Conservation (phyloP, 139 green algal genomes). For the Coccomyxa sp. region DNA sequence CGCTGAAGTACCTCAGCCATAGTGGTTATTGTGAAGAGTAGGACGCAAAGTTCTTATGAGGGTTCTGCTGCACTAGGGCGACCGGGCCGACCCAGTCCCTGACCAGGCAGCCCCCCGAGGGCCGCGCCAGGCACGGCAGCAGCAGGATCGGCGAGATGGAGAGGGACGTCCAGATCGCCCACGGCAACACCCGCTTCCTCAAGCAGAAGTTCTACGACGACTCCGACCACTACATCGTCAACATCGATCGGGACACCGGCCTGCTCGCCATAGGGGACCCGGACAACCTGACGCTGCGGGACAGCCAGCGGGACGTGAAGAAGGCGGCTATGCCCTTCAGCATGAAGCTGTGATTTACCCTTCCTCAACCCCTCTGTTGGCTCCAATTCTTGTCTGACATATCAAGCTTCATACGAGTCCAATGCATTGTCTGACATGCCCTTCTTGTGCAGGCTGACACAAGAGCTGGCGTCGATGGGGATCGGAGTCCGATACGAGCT, state of each 20-base stretch:
- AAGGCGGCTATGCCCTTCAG: neutral
- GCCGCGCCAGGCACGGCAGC: neutral
- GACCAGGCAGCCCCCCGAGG: neutral
- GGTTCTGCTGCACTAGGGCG: neutral
- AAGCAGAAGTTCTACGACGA: conserved; percentile 1
- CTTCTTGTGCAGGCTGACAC: neutral
- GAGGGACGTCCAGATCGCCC: neutral
- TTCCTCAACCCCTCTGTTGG: neutral
- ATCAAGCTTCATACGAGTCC: neutral
- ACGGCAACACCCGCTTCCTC: neutral
- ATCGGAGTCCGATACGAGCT: neutral
- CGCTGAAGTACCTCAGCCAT: neutral
- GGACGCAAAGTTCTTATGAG: conserved; percentile 1
- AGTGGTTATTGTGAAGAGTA: neutral
- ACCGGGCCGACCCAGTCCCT: neutral
- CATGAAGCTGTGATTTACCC: neutral
- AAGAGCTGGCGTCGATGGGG: neutral
- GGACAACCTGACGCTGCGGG: neutral
- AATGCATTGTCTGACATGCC: neutral
- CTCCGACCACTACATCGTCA: neutral
- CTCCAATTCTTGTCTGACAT: neutral
- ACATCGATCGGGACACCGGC: neutral
- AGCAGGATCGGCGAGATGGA: neutral
- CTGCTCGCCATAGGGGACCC: neutral
- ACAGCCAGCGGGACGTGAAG: neutral